These are phyloP conservation scores for Ophiocordyceps camponoti-saundersi DNA, from an alignment of 2,329 filamentous ascomycete species.

Conservation along the genomic window DNA sequence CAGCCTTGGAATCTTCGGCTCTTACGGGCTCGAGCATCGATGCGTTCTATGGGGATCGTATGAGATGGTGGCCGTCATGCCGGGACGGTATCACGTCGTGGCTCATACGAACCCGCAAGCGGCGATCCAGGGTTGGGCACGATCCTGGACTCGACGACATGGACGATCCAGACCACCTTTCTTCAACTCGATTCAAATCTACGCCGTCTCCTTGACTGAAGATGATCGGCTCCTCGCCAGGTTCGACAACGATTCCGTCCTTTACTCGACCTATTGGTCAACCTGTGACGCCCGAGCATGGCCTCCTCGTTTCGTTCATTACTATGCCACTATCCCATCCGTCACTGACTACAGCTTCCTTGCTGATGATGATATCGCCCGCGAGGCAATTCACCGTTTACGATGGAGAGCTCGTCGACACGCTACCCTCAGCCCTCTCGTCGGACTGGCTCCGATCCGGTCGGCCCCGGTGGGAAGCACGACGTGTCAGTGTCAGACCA, in stretches of 20 bases:
- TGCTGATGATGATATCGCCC: neutral
- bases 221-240: neutral
- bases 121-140: neutral
- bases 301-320: neutral
- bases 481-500: neutral
- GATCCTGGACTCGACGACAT: neutral
- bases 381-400: neutral
- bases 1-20: neutral
- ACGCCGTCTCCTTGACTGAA: neutral
- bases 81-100: neutral
- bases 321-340: neutral
- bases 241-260: neutral
- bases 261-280: neutral
- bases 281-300: neutral
- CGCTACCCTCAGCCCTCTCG: neutral
- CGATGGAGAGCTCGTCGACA: neutral
- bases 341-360: neutral
- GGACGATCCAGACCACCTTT: neutral
- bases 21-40: neutral
- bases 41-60: neutral
- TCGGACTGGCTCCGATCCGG: neutral
- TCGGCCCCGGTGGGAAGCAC: neutral
- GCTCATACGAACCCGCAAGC: neutral
- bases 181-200: neutral
- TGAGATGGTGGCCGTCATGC: neutral